Percentiles rank a stretch among this genome's conserved stretches.
These are phyloP conservation scores for Hypholoma sublateritium DNA, from an alignment of 768 basidiomycete genomes.

Conservation along the genomic window DNA sequence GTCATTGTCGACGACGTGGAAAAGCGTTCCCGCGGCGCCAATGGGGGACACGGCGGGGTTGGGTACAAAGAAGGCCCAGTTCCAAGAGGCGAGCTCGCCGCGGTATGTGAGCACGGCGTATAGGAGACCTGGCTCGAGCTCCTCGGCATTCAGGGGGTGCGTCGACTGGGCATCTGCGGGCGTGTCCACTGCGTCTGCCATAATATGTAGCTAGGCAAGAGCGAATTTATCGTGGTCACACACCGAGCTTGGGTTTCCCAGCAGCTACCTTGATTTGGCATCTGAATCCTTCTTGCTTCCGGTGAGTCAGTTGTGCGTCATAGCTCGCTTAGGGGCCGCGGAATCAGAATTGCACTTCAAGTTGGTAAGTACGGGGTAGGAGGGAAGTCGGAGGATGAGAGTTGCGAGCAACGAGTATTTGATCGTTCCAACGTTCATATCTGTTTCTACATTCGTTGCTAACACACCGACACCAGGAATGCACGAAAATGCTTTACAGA, in stretches of 20 bases:
- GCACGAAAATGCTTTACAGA: too few relatives aligned
- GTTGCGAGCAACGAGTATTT: too few relatives aligned
- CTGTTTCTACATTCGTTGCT: too few relatives aligned
- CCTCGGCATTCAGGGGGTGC: conserved; percentile 24
- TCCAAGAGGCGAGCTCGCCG: conserved; percentile 48
- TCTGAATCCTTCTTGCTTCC: background rate
- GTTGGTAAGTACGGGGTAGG: too few relatives aligned
- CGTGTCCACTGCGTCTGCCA: conserved; percentile 11
- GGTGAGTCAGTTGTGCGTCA: background rate
- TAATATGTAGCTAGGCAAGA: background rate
- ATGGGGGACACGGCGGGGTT: conserved; percentile 38
- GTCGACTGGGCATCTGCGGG: conserved; percentile 15
- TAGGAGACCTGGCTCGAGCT: conserved; percentile 39
- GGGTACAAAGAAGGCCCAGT: conserved; percentile 50
- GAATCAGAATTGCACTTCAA: too few relatives aligned
- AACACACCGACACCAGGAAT: too few relatives aligned
- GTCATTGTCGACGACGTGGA: conserved; percentile 41
- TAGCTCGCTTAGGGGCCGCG: background rate
- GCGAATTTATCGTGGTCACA: background rate
- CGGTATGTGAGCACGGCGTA: conserved; percentile 47
- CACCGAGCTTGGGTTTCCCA: background rate
- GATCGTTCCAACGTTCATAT: too few relatives aligned
- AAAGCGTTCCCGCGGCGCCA: conserved; percentile 42
- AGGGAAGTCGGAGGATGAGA: too few relatives aligned
- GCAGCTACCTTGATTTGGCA: background rate